Conservation (phyloP, 2,329 filamentous ascomycete species). For the Phyllosticta ampelicida region DNA sequence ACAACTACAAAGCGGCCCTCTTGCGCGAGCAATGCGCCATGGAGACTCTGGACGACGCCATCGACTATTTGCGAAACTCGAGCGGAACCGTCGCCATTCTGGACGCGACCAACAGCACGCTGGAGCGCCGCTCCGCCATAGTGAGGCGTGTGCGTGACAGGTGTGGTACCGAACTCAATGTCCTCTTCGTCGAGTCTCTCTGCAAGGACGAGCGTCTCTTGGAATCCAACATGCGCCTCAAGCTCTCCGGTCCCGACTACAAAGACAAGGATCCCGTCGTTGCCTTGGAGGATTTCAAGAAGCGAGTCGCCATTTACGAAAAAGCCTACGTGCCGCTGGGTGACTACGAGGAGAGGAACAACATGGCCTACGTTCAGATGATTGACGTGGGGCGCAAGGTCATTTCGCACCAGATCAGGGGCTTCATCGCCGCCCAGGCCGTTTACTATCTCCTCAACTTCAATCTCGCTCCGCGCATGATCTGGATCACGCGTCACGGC, state of each 20-base stretch:
- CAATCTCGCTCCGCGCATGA: slow-evolving; percentile 88
- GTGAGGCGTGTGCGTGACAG: slow-evolving; percentile 72
- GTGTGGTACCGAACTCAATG: slow-evolving; percentile 75
- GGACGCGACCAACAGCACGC: slow-evolving; percentile 94
- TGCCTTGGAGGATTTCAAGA: slow-evolving; percentile 83
- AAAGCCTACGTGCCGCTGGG: slow-evolving; percentile 88
- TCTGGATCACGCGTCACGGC: slow-evolving; percentile 95
- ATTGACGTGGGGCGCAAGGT: slow-evolving; percentile 94
- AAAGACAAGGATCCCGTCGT: slow-evolving; percentile 80
- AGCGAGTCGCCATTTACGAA: slow-evolving; percentile 84
- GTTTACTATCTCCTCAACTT: slow-evolving; percentile 95
- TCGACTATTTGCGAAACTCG: slow-evolving; percentile 74
- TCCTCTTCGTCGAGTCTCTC: slow-evolving; percentile 90
- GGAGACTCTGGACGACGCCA: slow-evolving; percentile 80
- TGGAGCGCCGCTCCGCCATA: slow-evolving; percentile 70
- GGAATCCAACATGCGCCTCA: slow-evolving; percentile 94
- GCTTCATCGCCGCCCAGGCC: slow-evolving; percentile 84
- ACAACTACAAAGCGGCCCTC: not conserved
- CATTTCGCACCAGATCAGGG: slow-evolving; percentile 78
- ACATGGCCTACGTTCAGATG: slow-evolving; percentile 95
- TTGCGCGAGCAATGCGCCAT: slow-evolving; percentile 70
- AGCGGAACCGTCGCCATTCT: slow-evolving; percentile 89
- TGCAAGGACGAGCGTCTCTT: slow-evolving; percentile 76
- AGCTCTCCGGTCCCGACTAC: slow-evolving; percentile 93
- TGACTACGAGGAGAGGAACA: slow-evolving; percentile 77